Base-by-base conservation (phyloP, 305 asterid species). In the Fraxinus nigra region DNA sequence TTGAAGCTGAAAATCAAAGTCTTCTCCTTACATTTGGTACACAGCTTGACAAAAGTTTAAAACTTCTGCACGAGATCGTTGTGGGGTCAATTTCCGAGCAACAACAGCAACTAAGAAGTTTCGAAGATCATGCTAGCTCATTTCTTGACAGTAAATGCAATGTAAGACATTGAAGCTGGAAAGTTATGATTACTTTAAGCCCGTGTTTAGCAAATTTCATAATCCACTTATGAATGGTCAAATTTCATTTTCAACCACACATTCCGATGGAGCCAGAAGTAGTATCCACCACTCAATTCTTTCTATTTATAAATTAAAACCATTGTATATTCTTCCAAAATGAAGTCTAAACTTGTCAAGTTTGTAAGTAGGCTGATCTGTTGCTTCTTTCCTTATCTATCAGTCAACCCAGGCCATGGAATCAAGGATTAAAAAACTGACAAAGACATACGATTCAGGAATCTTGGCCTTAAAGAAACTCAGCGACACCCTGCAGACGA, bases 371-470 rank as follows among this genome's bases (percentile, higher is more conserved):
- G 63, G 69, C 85, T 87, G 54, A 85, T 80, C 75, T 16, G 30
- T 78, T 51, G 81, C 74, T 72, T 78, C 74, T 67, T 67, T 76
- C 22, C 77, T 38, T 80, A 33, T 79, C 34, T n/a, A 76, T 30
- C 82, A 92, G 98, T 88, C 90, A 69, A 89, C 89, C 18, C 87
- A 87, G 87, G 91, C 86, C 84, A 87, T 90, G 93, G 93, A 89
- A 86, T 90, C 88, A 81, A 92, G 91, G 82, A 81, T 90, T 76
- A 86, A 85, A 85, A 92, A 89, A 84, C 78, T 94, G 89, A 85
- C 83, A 3, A 85, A 90, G 84, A 87, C 89, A n/a, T 88, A 85
- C 80, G 75, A 89, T 81, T 88, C 90, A 72, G 97, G 93, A 83
- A 78, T 88, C 80, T 82, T 84, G 69, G 85, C 79, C 82, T 54